Evolutionary conservation across 495 filamentous ascomycete genomes (phyloP).

Genomic region (Hypoxylon fragiforme): DNA sequence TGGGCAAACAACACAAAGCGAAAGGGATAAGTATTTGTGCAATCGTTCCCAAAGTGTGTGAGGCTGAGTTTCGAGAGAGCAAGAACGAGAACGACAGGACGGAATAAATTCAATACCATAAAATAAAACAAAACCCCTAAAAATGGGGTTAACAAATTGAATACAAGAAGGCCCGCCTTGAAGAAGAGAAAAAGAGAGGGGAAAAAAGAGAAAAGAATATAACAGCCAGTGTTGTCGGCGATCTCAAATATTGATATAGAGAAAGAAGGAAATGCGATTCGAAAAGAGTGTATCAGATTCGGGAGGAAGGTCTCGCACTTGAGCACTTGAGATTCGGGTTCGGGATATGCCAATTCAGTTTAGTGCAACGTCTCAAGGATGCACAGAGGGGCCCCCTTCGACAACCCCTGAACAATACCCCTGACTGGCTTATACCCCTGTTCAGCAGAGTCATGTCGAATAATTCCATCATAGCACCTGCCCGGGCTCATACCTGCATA

Average conservation of each 20-base stretch:
- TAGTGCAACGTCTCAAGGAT: slow-evolving; percentile 41
- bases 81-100: slow-evolving; percentile 26
- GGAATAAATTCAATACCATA: slow-evolving; percentile 25
- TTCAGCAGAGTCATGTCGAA: too few relatives aligned
- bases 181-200: slow-evolving; percentile 24
- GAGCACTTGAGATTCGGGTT: slow-evolving; percentile 25
- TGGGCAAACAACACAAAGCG: slow-evolving; percentile 8
- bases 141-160: slow-evolving; percentile 23
- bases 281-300: slow-evolving; percentile 41
- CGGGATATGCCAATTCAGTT: slow-evolving; percentile 25
- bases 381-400: slow-evolving; percentile 40
- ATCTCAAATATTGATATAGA: slow-evolving; percentile 29
- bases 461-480: too few relatives aligned
- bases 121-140: too few relatives aligned
- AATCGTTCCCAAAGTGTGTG: slow-evolving; percentile 7
- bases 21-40: slow-evolving; percentile 21
- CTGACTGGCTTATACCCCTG: neutral
- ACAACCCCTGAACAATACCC: slow-evolving; percentile 26
- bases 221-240: slow-evolving; percentile 26
- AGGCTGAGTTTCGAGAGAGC: slow-evolving; percentile 4
- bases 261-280: slow-evolving; percentile 33
- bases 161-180: slow-evolving; percentile 37
- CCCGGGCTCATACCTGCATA: too few relatives aligned
- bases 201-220: slow-evolving; percentile 33
- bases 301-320: slow-evolving; percentile 30